Percentiles rank a stretch among this genome's conserved stretches.
Conservation (phyloP, 768 basidiomycete species). For the Serendipita vermifera region DNA sequence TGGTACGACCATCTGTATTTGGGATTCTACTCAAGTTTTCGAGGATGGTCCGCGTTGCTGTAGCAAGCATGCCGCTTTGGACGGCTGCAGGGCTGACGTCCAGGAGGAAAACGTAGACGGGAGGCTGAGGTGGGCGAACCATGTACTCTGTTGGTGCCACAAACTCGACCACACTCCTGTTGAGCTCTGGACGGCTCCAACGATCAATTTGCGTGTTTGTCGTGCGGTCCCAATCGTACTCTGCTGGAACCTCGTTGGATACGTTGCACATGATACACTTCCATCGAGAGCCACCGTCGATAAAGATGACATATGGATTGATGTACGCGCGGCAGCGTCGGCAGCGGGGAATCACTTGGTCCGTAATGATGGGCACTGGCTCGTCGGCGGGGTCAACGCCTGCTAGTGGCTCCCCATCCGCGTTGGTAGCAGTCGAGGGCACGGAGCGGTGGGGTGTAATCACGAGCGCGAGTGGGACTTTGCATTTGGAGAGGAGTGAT, state of each 20-base stretch:
- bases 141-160: conserved; percentile 99
- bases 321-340: conserved; percentile 93
- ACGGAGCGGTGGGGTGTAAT: conserved; percentile 83
- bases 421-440: not conserved
- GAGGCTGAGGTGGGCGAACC: conserved; percentile 96
- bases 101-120: conserved; percentile 93
- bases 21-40: conserved; percentile 93
- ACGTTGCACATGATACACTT: conserved; percentile 98
- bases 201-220: conserved; percentile 90
- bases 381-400: conserved; percentile 41
- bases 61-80: conserved; percentile 92
- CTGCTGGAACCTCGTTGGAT: conserved; percentile 94
- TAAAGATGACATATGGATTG: conserved; percentile 94
- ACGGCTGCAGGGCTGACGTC: conserved; percentile 90
- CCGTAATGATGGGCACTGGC: conserved; percentile 77
- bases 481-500: conserved; percentile 75
- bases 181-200: conserved; percentile 88
- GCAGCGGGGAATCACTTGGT: conserved; percentile 92
- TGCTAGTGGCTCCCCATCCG: conserved; percentile 25
- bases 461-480: conserved; percentile 79
- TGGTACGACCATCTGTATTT: conserved; percentile 86
- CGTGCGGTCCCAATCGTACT: conserved; percentile 96
- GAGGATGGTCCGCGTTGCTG: conserved; percentile 89
- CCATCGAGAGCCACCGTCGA: conserved; percentile 89
- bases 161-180: conserved; percentile 88